A percentile compares a stretch with the other conserved stretches of the same genome.
Conservation (phyloP, 257 asterid genomes). For the Verbena officinalis region DNA sequence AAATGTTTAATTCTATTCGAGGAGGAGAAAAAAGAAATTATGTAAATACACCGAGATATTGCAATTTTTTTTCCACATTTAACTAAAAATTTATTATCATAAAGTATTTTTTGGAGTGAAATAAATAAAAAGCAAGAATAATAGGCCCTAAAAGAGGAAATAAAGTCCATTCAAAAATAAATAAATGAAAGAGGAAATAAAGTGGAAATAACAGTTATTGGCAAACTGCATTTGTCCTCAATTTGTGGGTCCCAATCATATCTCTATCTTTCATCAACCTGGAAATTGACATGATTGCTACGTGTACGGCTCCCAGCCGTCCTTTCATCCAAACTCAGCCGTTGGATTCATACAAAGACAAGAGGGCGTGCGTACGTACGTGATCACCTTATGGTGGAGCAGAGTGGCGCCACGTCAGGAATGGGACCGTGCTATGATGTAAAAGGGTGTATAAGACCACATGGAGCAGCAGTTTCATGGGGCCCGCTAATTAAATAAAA, state of each 20-base stretch:
- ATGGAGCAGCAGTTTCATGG: slow-evolving; percentile 25
- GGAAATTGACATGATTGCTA: slow-evolving; percentile 20
- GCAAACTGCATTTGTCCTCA: slow-evolving; percentile 1
- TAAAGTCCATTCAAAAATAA: no score
- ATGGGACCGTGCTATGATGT: background rate
- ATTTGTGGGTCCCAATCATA: background rate
- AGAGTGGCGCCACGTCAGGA: slow-evolving; percentile 30
- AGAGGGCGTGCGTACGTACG: slow-evolving; percentile 26
- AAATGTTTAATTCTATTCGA: no score
- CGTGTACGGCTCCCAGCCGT: slow-evolving; percentile 24
- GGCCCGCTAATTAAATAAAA: background rate
- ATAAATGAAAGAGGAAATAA: background rate
- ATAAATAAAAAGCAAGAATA: background rate
- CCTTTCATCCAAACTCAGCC: slow-evolving; percentile 5
- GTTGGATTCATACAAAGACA: slow-evolving; percentile 15
- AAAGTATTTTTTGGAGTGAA: background rate
- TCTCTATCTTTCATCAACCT: slow-evolving; percentile 18
- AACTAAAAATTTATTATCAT: no score
- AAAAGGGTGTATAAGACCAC: slow-evolving; percentile 16
- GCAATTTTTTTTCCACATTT: no score
- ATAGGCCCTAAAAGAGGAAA: background rate
- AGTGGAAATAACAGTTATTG: background rate
- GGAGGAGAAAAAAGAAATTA: no score
- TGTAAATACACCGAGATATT: no score
- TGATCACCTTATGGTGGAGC: background rate